These are phyloP conservation scores for Aspergillus sp. DNA, from an alignment of 2,329 filamentous ascomycete genomes.

Conservation along the genomic window DNA sequence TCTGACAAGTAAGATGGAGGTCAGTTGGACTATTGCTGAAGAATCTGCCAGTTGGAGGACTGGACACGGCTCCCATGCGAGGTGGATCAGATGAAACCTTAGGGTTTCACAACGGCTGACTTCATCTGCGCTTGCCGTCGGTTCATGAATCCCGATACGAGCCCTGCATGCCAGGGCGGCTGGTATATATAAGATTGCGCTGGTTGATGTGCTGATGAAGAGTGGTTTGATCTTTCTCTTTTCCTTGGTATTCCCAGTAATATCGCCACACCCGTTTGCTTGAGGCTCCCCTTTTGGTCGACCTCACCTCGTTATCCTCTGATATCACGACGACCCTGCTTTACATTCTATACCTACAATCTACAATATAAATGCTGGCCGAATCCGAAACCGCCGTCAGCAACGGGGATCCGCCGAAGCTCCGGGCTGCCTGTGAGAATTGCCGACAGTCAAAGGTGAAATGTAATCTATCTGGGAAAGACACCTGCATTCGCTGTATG, in stretches of 20 bases:
- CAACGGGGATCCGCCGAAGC: constrained; percentile 35
- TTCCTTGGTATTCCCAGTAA: not conserved
- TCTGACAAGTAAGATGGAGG: constrained; percentile 22
- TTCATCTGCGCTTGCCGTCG: constrained; percentile 35
- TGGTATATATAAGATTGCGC: constrained; percentile 17
- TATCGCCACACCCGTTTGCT: not conserved
- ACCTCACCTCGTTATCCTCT: not conserved
- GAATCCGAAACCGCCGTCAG: constrained; percentile 23
- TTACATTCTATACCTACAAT: not conserved
- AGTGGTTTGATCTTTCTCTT: not conserved
- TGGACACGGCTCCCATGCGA: constrained; percentile 25
- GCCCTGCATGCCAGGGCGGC: constrained; percentile 5
- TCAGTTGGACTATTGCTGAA: constrained; percentile 22
- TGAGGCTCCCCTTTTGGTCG: not conserved
- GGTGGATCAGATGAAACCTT: constrained; percentile 38
- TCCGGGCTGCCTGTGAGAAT: constrained; percentile 42
- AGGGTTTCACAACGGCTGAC: constrained; percentile 44
- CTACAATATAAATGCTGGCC: constrained; percentile 26
- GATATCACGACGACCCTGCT: not conserved
- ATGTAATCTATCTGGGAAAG: constrained; percentile 40
- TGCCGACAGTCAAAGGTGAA: constrained; percentile 45
- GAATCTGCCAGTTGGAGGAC: not conserved
- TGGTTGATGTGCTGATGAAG: not conserved
- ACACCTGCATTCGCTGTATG: constrained; percentile 40
- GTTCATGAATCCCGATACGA: constrained; percentile 33